Evolutionary conservation across 2,329 filamentous ascomycete species (phyloP), one percentile per base, ranked within the genome.

Genomic region (Claviceps digitariae): DNA sequence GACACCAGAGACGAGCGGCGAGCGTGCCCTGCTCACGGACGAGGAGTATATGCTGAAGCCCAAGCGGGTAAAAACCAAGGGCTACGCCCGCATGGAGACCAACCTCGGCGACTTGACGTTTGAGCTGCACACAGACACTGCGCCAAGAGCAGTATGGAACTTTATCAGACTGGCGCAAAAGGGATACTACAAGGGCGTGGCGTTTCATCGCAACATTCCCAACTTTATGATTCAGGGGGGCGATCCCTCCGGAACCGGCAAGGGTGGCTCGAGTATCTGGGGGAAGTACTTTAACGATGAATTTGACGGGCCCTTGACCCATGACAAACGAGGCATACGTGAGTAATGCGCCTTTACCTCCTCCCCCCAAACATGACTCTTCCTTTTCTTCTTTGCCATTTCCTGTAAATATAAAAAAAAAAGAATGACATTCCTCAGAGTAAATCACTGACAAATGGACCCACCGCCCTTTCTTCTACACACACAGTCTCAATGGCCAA

Each of bases 151-250:
- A 0, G 93, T 97, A 1, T 98, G 91, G 89, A 98, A 98, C 67
- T 98, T 98, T 64, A 81, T 95, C 51, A 83, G 86, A 53, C 74
- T 98, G 4, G 82, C 90, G 1, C 86, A 95, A 64, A 87, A 86
- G 59, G 91, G 91, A 1, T 96, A 95, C 69, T 98, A 97, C 72
- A 82, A 81, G 51, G 81, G 80, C 58, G 84, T 95, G 2, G 69
- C 78, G 13, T 98, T 98, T 65, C 93, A 98, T 68, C 83, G 93
- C 57, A 96, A 94, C 66, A 96, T 98, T 61, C 84, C 84, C 54
- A 88, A 87, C 61, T 98, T 98, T 66, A 98, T 98, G 93, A 87
- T 98, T 41, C 93, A 98, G 67, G 91, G 91, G 45, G 93, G 93
- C 40, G 93, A 98, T 65, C 93, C 93, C 0, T 88, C 89, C 0